Base-by-base conservation (phyloP, 805 yeast genomes). In the Torulaspora delbrueckii region DNA sequence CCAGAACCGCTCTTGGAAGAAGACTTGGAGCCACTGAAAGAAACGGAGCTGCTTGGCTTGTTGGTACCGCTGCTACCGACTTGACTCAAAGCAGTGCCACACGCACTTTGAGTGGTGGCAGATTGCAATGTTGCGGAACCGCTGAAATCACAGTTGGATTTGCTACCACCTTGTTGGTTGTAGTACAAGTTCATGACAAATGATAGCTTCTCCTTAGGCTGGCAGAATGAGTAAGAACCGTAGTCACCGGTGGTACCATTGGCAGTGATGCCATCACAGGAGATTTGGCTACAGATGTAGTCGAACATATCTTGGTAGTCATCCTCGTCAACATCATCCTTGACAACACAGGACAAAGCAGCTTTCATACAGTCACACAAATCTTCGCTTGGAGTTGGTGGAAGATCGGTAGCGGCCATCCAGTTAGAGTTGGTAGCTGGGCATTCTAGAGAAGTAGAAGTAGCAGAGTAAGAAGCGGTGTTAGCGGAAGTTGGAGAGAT, bases 21-120 rank as follows among this genome's bases (percentile, higher is more conserved):
- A 37, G 72, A 47, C 48, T 54, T 57, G 44, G 65, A 46, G 38
- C 53, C 52, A 28, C 53, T 60, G 45, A 65, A 58, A 37, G 67
- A 47, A 34, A 65, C 65, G 22, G 65, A 56, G 42, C 69, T 75
- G 36, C 77, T 60, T 46, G 81, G 72, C 24, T 78, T 50, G 46
- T 88, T 87, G 46, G 79, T 62, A 65, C 95, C 95, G 41, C 76
- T 74, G 49, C 75, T 51, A 63, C 95, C 95, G 55, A 90, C 89
- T 55, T 81, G 76, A 18, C 68, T 65, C 54, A 86, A 63, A 55
- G 74, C 70, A 40, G 84, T 71, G 14, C 79, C 56, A 70, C 89
- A 83, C 13, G 75, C 62, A 34, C 78, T 69, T 36, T 74, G 77
- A 31, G 81, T 73, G 37, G 77, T 54, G 31, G 76, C 77, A 30